Evolutionary conservation across 2,329 filamentous ascomycete species (phyloP), one percentile per base, ranked within the genome.

Genomic region (Epichloe coenophiala): DNA sequence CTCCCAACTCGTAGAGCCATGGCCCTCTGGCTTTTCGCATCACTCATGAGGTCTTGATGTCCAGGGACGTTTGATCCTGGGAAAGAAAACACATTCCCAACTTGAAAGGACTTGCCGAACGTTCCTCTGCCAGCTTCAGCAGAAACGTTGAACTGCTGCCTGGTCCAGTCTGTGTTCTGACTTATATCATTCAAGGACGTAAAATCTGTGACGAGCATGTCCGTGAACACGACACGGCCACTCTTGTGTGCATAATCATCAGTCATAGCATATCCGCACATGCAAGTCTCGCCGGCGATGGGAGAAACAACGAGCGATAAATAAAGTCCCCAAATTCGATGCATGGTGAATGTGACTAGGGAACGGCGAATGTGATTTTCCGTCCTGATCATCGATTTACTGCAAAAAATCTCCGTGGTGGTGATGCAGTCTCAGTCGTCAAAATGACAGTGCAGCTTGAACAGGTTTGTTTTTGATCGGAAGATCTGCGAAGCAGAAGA

Each of bases 171-270:
- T 3, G 74, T 68, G 56, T 79, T 71, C 4, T 68, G 59, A 15
- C 71, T 66, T 45, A 78, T 66, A 50, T 75, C 63, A 9, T 67
- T 57, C 38, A 78, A 60, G 53, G 78, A 77, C 3, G 80, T 68
- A 60, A 90, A 90, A 66, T 90, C 81, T 19, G 83, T 83, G 61
- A 89, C 85, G 48, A 87, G 65, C 11, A 81, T 61, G 53, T 89
- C 80, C 2, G 83, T 87, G 62, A 86, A 89, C 48, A 84, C 60
- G 40, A 71, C 65, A 45, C 65, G 59, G 6, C 59, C 52, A 4
- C 61, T 56, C 31, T 67, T 65, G 44, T 66, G 60, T n/a, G 69
- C 71, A 39, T 31, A 31, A 31, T 51, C 31, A 5, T 71, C 65
- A 53, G 69, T 70, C 43, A 82, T 65, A 3, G 75, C 75, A 63